Evolutionary conservation across 129 eudicot species (phyloP), one percentile per base, ranked within the genome.

Genomic region (sunflower (Helianthus annuus)): DNA sequence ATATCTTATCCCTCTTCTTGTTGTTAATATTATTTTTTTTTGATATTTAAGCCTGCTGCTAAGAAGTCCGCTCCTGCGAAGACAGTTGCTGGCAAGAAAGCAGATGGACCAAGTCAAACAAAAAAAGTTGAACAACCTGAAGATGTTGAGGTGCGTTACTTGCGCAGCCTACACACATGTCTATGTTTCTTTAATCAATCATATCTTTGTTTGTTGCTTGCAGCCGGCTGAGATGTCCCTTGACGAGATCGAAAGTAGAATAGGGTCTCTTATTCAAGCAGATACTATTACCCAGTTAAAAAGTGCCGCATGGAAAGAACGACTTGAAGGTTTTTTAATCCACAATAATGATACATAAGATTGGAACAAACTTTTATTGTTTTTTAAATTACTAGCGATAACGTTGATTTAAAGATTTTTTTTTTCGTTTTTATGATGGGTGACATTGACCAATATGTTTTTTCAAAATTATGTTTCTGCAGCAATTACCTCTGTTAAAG

Each of bases 301-400:
- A 85, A 95, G 97, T 95, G 83, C 99, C 40, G 99, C 76, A 53
- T 95, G 99, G 99, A 95, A 95, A 88, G 99, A 95, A 71, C 83
- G 97, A 53, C 92, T 95, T 64, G 99, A 91, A 91, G 99, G 99
- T 95, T 79, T 67, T 29, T 15, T 34, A 3, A 74, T 70, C 12
- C 48, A 48, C 15, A 52, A 70, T 52, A 15, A 27, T 42, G 48
- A 39, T 60, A 73, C 27, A 60, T 60, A 49, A 48, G 53, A 70
- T 42, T 6, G n/a, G 57, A 70, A 11, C n/a, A 22, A 1, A 72
- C 58, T 72, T 61, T 15, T 29, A 46, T 2, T 16, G 14, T 14
- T 5, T 60, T 58, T 32, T 32, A 32, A 32, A 32, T 32, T 32
- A 32, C 19, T 61, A 12, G 54, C 16, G 51, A 11, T 15, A 36